phyloP scores from a whole-genome alignment of 345 rosid genomes.

The Stellera chamaejasme region DNA sequence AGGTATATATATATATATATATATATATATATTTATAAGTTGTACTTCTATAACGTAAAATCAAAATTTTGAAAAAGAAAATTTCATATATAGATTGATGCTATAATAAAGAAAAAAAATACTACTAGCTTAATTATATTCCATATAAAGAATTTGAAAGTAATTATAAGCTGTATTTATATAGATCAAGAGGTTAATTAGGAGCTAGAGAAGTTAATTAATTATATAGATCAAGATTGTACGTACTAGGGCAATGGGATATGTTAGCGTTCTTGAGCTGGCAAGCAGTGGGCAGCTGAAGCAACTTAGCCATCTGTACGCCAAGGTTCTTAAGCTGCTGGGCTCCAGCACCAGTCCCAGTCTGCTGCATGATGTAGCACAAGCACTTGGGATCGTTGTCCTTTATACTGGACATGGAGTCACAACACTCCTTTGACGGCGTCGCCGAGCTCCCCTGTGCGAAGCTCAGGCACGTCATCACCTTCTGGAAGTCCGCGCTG shows the following conservation, averaged over 20 bases:
- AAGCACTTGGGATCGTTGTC: conserved; percentile 68
- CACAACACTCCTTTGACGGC: conserved; percentile 66
- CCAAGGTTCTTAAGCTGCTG: conserved; percentile 50
- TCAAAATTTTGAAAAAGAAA: too few species aligned
- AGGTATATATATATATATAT: too few species aligned
- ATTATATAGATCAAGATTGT: not conserved
- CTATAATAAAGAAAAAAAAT: not conserved
- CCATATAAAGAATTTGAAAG: too few species aligned
- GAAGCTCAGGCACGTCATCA: conserved; percentile 49
- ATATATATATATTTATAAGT: too few species aligned
- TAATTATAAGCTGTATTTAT: too few species aligned
- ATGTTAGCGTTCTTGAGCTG: conserved; percentile 57
- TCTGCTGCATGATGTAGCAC: conserved; percentile 63
- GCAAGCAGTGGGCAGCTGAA: conserved; percentile 82
- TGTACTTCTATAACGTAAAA: too few species aligned
- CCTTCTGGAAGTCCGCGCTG: conserved; percentile 35
- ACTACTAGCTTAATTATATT: too few species aligned
- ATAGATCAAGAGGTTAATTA: too few species aligned
- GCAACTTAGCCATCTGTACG: conserved; percentile 47
- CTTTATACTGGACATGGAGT: conserved; percentile 37
- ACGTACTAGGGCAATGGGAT: conserved; percentile 61
- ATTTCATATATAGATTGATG: not conserved
- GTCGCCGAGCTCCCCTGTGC: conserved; percentile 48
- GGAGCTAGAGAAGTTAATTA: too few species aligned
- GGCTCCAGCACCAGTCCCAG: conserved; percentile 30